phyloP scores from a whole-genome alignment of 2,329 filamentous ascomycete species.

The Colletotrichum destructivum region DNA sequence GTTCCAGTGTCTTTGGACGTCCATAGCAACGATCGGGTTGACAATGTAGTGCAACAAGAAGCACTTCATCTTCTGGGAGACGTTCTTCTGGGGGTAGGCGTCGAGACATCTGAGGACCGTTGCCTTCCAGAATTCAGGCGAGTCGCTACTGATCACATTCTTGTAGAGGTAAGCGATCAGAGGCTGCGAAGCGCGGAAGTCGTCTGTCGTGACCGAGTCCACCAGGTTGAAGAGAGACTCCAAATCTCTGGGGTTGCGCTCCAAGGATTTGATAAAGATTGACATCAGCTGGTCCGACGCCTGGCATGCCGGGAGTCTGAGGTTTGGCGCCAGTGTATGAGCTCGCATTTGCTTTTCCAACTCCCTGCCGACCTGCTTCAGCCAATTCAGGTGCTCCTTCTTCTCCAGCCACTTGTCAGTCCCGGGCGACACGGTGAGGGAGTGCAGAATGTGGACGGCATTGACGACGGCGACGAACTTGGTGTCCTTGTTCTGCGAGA shows the following conservation, averaged over 20 bases:
- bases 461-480: slow-evolving; percentile 83
- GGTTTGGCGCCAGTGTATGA: slow-evolving; percentile 77
- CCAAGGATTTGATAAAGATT: slow-evolving; percentile 86
- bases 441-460: slow-evolving; percentile 86
- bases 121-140: slow-evolving; percentile 87
- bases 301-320: slow-evolving; percentile 90
- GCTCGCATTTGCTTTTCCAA: slow-evolving; percentile 81
- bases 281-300: slow-evolving; percentile 89
- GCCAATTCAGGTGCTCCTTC: slow-evolving; percentile 72
- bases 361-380: slow-evolving; percentile 80
- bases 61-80: slow-evolving; percentile 90
- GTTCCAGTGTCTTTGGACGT: slow-evolving; percentile 88
- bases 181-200: slow-evolving; percentile 82
- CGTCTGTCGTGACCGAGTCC: slow-evolving; percentile 85
- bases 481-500: slow-evolving; percentile 78
- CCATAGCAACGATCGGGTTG: slow-evolving; percentile 97
- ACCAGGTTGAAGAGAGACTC: slow-evolving; percentile 89
- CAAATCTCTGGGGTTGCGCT: slow-evolving; percentile 80
- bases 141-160: slow-evolving; percentile 86
- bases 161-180: slow-evolving; percentile 89
- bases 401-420: slow-evolving; percentile 81
- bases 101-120: slow-evolving; percentile 90
- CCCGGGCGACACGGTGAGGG: slow-evolving; percentile 78
- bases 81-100: slow-evolving; percentile 83
- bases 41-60: slow-evolving; percentile 93